Conservation (phyloP, 495 filamentous ascomycete genomes). For the Xylaria flabelliformis region DNA sequence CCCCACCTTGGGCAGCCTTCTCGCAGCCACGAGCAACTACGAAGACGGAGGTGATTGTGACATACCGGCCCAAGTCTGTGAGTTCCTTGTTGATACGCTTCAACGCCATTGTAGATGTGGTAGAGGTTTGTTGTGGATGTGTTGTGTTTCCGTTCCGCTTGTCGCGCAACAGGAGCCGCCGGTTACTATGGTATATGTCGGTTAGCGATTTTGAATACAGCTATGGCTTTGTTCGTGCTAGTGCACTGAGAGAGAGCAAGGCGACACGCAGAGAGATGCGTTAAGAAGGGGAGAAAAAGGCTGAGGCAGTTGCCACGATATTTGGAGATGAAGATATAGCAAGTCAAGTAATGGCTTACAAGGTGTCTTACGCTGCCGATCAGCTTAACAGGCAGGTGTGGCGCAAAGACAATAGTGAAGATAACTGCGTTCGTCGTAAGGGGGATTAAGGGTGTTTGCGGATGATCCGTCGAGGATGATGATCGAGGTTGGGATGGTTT, state of each 20-base stretch:
- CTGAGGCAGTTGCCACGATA: neutral
- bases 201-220: conserved; percentile 41
- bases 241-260: conserved; percentile 27
- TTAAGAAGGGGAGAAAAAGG: neutral
- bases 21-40: conserved; percentile 3
- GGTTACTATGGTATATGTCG: conserved; percentile 34
- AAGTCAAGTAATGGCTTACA: conserved; percentile 6
- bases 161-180: conserved; percentile 27
- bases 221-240: conserved; percentile 28
- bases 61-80: conserved; percentile 97
- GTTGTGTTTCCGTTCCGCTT: conserved; percentile 10
- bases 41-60: conserved; percentile 31
- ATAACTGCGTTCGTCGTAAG: neutral
- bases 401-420: neutral
- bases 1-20: conserved; percentile 44
- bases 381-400: neutral
- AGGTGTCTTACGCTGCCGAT: conserved; percentile 4
- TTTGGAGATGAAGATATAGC: neutral
- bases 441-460: neutral
- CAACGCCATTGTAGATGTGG: conserved; percentile 78
- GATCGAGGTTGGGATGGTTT: conserved; percentile 25
- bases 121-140: conserved; percentile 27
- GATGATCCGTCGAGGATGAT: conserved; percentile 2
- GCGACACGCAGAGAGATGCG: conserved; percentile 1
- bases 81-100: conserved; percentile 99